These are phyloP conservation scores for Lomentospora prolificans DNA, from an alignment of 2,329 filamentous ascomycete species.

Conservation along the genomic window DNA sequence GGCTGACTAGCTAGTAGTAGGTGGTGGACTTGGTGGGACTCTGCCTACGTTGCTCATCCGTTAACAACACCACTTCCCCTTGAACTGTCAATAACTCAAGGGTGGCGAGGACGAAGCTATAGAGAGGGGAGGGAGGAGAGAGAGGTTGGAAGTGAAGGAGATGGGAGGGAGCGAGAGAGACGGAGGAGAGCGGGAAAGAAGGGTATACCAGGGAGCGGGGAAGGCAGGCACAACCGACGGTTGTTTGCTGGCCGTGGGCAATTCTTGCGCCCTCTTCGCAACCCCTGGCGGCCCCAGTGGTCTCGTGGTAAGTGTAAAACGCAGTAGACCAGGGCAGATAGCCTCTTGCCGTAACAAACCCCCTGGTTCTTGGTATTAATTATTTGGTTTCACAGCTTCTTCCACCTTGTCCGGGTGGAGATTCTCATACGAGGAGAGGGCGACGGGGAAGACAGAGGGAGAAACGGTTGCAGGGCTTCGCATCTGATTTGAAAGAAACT, in stretches of 20 bases:
- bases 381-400: neutral
- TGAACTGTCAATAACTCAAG: too few species aligned
- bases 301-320: neutral
- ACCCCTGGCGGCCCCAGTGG: neutral
- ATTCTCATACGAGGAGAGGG: neutral
- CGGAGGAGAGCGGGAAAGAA: neutral
- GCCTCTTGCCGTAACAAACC: neutral
- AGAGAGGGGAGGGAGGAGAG: constrained; percentile 1
- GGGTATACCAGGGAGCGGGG: neutral
- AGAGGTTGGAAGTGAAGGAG: neutral
- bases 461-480: neutral
- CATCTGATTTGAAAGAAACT: constrained; percentile 3
- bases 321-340: neutral
- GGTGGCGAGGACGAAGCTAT: constrained; percentile 3
- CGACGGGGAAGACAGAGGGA: neutral
- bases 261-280: neutral
- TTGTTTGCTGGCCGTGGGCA: too few species aligned
- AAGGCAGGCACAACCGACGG: too few species aligned
- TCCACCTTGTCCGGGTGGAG: neutral
- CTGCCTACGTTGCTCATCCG: neutral
- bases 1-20: neutral
- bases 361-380: neutral
- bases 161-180: neutral
- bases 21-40: neutral
- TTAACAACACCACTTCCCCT: too few species aligned